Conservation (phyloP, 164 flowering plant genomes). For the Euptelea pleiosperma region DNA sequence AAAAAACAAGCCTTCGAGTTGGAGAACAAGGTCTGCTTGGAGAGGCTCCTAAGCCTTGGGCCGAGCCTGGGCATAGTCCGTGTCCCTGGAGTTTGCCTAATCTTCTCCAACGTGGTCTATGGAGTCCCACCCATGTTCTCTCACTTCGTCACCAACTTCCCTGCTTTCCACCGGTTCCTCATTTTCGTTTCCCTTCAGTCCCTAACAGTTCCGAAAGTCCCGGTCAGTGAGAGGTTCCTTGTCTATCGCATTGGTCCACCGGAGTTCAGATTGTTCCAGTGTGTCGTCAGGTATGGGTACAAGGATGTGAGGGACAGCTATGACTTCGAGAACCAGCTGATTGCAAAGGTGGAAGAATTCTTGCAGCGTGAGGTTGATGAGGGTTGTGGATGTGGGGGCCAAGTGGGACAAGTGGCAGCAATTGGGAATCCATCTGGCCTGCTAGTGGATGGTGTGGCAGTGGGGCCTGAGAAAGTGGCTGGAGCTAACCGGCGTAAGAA, state of each 20-base stretch:
- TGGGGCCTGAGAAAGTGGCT: slow-evolving; percentile 1
- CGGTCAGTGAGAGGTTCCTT: slow-evolving; percentile 29
- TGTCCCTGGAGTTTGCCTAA: slow-evolving; percentile 47
- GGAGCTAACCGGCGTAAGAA: slow-evolving; percentile 11
- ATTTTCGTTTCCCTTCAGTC: slow-evolving; percentile 37
- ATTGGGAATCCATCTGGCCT: slow-evolving; percentile 11
- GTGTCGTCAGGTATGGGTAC: slow-evolving; percentile 43
- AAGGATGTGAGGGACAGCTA: slow-evolving; percentile 35
- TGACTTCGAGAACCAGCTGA: slow-evolving; percentile 36
- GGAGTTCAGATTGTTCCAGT: slow-evolving; percentile 28
- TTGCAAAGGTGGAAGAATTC: slow-evolving; percentile 35
- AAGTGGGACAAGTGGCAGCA: neutral
- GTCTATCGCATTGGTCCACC: slow-evolving; percentile 43
- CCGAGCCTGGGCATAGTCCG: slow-evolving; percentile 34
- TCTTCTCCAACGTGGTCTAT: slow-evolving; percentile 35
- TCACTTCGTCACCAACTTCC: slow-evolving; percentile 52
- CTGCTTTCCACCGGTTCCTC: slow-evolving; percentile 48
- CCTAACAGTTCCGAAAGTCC: slow-evolving; percentile 38
- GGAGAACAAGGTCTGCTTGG: slow-evolving; percentile 41
- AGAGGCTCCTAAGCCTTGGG: slow-evolving; percentile 35
- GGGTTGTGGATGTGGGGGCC: slow-evolving; percentile 12
- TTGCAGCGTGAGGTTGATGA: slow-evolving; percentile 19
- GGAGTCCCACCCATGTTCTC: slow-evolving; percentile 53
- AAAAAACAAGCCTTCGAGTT: slow-evolving; percentile 35
- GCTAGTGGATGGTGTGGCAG: too few relatives aligned